phyloP scores from a whole-genome alignment of 106 monocot genomes.

The Alisma plantagoaquatica region DNA sequence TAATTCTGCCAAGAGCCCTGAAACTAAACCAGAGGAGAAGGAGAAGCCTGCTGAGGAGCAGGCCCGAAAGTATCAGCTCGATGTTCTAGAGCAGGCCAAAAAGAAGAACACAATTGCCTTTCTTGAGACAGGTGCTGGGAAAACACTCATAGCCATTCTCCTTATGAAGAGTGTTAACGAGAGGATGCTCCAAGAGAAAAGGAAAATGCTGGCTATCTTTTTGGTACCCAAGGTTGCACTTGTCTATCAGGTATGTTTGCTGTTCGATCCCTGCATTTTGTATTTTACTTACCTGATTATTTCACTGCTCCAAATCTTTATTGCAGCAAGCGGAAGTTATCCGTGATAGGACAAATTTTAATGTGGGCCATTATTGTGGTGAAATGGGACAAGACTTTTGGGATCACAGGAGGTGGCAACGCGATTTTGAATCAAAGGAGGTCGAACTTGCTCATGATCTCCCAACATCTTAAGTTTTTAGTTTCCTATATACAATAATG shows the following conservation, averaged over 20 bases:
- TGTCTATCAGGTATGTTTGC: slow-evolving; percentile 72
- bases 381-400: slow-evolving; percentile 99
- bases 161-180: slow-evolving; percentile 62
- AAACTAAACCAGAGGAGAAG: slow-evolving; percentile 20
- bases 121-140: slow-evolving; percentile 96
- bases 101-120: slow-evolving; percentile 94
- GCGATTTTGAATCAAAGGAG: slow-evolving; percentile 93
- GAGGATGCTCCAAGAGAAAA: slow-evolving; percentile 55
- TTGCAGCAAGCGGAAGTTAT: slow-evolving; percentile 98
- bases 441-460: no score
- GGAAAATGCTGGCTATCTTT: slow-evolving; percentile 85
- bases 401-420: slow-evolving; percentile 92
- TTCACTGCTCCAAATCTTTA: not conserved
- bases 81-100: slow-evolving; percentile 93
- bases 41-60: slow-evolving; percentile 59
- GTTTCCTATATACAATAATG: no score
- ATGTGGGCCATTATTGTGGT: slow-evolving; percentile 97
- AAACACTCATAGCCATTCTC: slow-evolving; percentile 85
- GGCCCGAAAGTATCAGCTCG: slow-evolving; percentile 89
- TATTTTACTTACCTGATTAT: not conserved
- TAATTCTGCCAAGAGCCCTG: slow-evolving; percentile 10
- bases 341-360: slow-evolving; percentile 69
- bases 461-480: no score
- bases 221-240: slow-evolving; percentile 97
- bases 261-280: not conserved